Conservation (phyloP, 306 rosid genomes). For the Lablab purpureus region DNA sequence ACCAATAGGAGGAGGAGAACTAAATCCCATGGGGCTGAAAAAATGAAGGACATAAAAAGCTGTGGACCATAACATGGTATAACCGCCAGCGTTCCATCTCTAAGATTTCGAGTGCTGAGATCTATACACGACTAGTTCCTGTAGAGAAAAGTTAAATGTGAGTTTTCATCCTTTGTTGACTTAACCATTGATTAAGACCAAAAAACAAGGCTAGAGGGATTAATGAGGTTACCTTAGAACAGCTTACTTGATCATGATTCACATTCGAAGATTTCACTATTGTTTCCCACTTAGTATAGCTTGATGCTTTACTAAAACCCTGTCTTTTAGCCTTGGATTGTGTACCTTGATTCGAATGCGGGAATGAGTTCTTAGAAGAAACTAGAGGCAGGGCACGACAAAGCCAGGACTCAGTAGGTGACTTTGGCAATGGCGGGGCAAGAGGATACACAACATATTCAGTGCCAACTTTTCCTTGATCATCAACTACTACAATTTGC, state of each 20-base stretch:
- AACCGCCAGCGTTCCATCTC: constrained; percentile 41
- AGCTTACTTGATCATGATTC: constrained; percentile 68
- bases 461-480: constrained; percentile 41
- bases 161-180: constrained; percentile 27
- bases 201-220: constrained; percentile 9
- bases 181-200: background rate
- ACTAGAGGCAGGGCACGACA: constrained; percentile 78
- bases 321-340: constrained; percentile 50
- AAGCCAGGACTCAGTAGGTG: constrained; percentile 98
- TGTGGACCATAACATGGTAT: constrained; percentile 13
- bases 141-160: constrained; percentile 40
- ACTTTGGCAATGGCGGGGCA: constrained; percentile 85
- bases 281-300: constrained; percentile 90
- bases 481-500: constrained; percentile 54
- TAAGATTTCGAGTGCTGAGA: constrained; percentile 68
- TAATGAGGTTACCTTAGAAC: constrained; percentile 73
- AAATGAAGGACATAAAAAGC: constrained; percentile 21
- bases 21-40: constrained; percentile 18
- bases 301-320: constrained; percentile 56
- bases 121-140: constrained; percentile 76
- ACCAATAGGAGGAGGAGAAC: constrained; percentile 21
- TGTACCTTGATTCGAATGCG: constrained; percentile 43
- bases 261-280: constrained; percentile 78
- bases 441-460: constrained; percentile 49
- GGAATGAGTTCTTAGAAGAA: constrained; percentile 55